Conservation (phyloP, 2,329 filamentous ascomycete genomes). For the Didymella pomorum region DNA sequence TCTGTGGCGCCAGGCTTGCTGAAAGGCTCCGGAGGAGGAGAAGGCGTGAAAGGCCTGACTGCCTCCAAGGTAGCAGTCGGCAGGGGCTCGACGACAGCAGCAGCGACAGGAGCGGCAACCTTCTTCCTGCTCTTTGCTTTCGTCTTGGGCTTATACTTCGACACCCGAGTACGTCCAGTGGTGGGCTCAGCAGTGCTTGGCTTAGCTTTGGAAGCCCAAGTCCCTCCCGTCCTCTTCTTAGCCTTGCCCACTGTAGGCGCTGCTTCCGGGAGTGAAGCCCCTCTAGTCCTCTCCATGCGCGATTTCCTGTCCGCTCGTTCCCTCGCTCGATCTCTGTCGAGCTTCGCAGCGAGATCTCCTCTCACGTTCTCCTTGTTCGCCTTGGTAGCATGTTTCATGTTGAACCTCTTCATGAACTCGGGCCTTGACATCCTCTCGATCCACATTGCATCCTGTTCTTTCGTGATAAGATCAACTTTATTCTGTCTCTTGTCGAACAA, state of each 20-base stretch:
- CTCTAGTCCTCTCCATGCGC: neutral
- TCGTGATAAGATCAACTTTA: neutral
- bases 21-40: too few species aligned
- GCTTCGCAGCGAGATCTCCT: neutral
- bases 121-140: neutral
- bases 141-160: neutral
- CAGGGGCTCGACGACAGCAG: neutral
- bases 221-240: neutral
- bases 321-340: neutral
- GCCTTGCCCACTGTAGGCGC: neutral
- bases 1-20: too few species aligned
- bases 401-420: neutral
- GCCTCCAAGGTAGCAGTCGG: neutral
- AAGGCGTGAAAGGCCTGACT: too few species aligned
- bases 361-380: neutral
- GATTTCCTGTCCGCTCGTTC: neutral
- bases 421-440: neutral
- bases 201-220: neutral
- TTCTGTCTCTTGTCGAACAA: neutral
- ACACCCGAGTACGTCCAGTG: neutral
- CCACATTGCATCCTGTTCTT: neutral
- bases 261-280: too few species aligned
- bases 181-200: too few species aligned
- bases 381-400: neutral
- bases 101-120: neutral